phyloP scores from a whole-genome alignment of 441 rosid genomes.

The Gossypium schwendimanii region DNA sequence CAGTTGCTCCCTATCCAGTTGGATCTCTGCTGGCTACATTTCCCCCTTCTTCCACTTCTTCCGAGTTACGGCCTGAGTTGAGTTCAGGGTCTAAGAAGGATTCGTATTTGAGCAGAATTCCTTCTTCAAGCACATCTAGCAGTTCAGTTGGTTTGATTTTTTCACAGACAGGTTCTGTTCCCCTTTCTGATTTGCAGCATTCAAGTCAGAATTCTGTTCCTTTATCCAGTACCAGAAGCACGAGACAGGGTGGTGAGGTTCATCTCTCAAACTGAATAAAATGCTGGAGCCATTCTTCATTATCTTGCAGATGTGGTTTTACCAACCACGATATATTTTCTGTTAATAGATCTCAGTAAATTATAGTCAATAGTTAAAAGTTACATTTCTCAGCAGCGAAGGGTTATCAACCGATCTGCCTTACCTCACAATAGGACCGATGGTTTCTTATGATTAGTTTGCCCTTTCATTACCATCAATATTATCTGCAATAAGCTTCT shows the following conservation, averaged over 20 bases:
- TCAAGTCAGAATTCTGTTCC: constrained; percentile 66
- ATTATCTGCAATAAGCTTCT: constrained; percentile 26
- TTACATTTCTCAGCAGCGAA: constrained; percentile 18
- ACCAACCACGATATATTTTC: constrained; percentile 12
- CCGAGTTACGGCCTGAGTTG: constrained; percentile 47
- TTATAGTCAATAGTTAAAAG: constrained; percentile 35
- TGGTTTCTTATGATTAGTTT: constrained; percentile 6
- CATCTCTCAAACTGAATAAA: constrained; percentile 49
- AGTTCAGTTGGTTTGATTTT: constrained; percentile 70
- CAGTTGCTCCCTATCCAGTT: constrained; percentile 75
- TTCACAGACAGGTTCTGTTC: constrained; percentile 62
- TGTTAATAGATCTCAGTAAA: constrained; percentile 26
- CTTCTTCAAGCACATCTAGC: constrained; percentile 60
- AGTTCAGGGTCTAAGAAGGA: constrained; percentile 49
- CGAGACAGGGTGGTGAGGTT: constrained; percentile 59
- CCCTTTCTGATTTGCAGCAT: constrained; percentile 60
- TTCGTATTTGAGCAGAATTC: constrained; percentile 50
- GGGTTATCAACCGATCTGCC: constrained; percentile 26
- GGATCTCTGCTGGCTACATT: constrained; percentile 57
- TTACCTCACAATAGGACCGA: constrained; percentile 21
- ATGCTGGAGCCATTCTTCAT: constrained; percentile 14
- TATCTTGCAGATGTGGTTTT: constrained; percentile 17
- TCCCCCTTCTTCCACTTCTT: constrained; percentile 51
- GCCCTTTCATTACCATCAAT: neutral
- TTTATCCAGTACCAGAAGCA: constrained; percentile 55